These are phyloP conservation scores for Fagopyrum homotropicum DNA, from an alignment of 148 eudicot genomes.

Conservation along the genomic window DNA sequence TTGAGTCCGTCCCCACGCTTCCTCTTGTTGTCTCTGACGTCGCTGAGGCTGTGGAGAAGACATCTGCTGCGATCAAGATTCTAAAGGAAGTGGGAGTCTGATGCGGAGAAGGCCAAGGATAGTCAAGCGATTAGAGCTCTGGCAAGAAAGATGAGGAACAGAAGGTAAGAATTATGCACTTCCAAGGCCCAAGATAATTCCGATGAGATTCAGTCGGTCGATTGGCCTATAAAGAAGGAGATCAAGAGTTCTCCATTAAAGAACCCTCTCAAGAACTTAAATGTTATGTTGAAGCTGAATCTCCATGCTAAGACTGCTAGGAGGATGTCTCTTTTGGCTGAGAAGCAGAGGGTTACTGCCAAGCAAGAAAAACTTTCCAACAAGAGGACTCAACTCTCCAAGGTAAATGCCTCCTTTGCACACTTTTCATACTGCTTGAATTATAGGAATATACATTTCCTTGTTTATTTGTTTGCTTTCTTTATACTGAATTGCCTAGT, in stretches of 20 bases:
- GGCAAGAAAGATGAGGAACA: slow-evolving; percentile 84
- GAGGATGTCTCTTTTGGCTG: slow-evolving; percentile 79
- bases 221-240: slow-evolving; percentile 75
- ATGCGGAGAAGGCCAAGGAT: slow-evolving; percentile 77
- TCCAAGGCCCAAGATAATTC: slow-evolving; percentile 80
- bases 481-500: not conserved
- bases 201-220: slow-evolving; percentile 83
- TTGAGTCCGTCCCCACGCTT: slow-evolving; percentile 54
- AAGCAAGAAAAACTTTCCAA: slow-evolving; percentile 61
- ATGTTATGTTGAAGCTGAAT: slow-evolving; percentile 71
- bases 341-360: slow-evolving; percentile 56
- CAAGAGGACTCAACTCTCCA: slow-evolving; percentile 59
- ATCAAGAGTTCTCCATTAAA: slow-evolving; percentile 65
- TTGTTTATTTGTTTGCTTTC: not conserved
- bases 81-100: slow-evolving; percentile 67
- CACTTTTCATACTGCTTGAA: not conserved
- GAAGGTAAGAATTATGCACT: slow-evolving; percentile 57
- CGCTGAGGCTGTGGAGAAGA: slow-evolving; percentile 58
- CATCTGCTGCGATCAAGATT: slow-evolving; percentile 43
- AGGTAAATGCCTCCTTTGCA: slow-evolving; percentile 33
- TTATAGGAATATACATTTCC: not conserved
- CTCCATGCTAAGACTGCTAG: slow-evolving; percentile 79
- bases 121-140: slow-evolving; percentile 45
- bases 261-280: slow-evolving; percentile 83
- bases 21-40: slow-evolving; percentile 56